Base-by-base conservation (phyloP, 768 basidiomycete species). In the Trametopsis cervina region DNA sequence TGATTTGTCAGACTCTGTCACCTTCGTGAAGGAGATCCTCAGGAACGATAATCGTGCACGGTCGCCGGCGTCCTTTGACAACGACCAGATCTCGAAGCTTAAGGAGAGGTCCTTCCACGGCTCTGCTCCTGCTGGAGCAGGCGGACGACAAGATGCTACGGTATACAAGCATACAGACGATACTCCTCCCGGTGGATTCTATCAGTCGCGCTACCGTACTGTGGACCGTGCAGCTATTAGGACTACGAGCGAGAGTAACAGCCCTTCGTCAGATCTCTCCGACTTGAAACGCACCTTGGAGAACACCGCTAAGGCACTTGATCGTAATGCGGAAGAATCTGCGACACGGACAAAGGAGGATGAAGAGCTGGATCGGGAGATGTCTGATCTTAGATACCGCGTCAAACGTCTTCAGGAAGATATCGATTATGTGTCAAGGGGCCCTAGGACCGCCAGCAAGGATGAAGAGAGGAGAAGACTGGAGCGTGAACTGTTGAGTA, bases 361-460 rank as follows among this genome's bases (percentile, higher is more conserved):
- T 58, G 93, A 96, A 47, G 85, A 76, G 42, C 72, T 99, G n/a
- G 89, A 94, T 46, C 76, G 84, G 39, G 96, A 98, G 66, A 75
- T 96, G 68, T 78, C 84, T 5, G 89, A 94, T 54, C 69, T 99
- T 40, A 80, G 79, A 38, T 90, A 89, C 59, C 78, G 85, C 23
- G 90, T 96, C 40, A 80, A 81, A 60, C 73, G 93, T 18, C 76
- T 99, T 3, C 84, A 89, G 60, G 91, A 96, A 42, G 95, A 98
- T 63, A 70, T 99, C 24, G 92, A 96, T 36, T 89, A 93, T 54
- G 81, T 83, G 45, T 78, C 81, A 2, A 79, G 84, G 5, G 87
- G 90, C 0, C 80, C 90, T 1, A 75, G 82, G 49, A 78, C 81
- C 2, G 62, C 70, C 9, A 74, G 77, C 15, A 87, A 86, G 66